Evolutionary conservation across 441 rosid species (phyloP), one percentile per base, ranked within the genome.

Genomic region (Viola pubescens): DNA sequence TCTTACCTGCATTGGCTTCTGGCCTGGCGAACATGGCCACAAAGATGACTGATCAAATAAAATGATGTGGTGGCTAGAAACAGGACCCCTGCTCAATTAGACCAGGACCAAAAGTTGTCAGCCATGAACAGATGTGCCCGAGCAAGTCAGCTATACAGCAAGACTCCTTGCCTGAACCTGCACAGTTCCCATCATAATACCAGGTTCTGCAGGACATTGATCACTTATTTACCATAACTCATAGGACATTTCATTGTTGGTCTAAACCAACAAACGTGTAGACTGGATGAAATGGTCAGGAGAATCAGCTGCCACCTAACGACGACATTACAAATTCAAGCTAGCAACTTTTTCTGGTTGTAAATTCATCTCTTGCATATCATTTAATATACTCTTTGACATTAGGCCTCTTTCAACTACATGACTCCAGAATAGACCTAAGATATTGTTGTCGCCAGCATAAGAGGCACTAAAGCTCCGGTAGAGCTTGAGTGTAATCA

Each of bases 351-450:
- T 26, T 41, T 47, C 10, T 8, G 51, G 9, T 14, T 48, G 43
- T 11, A 44, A 38, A 46, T 52, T 52, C 41, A 13, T 41, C 73
- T 54, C 72, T 58, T 73, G 70, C 64, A 82, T 69, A 56, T 83
- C 94, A 72, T 74, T 76, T 61, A 84, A 60, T 43, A 81, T 79
- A 66, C 63, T 68, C 75, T 79, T 89, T 13, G 98, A 84, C 72
- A 87, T 77, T 52, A 92, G 52, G 63, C 78, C 79, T 72, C 85
- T 80, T 14, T 77, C 84, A 62, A 73, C 82, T 61, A 86, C 69
- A 69, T 77, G 87, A 66, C 73, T 69, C 98, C 98, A 89, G 70
- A 92, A 89, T 68, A 85, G 67, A 67, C 61, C 58, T 70, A 85
- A 75, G 52, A 76, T 74, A 45, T 68, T 65, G 6, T 50, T 64